These are phyloP conservation scores for Aspergillus sergii DNA, from an alignment of 2,329 filamentous ascomycete species.

Conservation along the genomic window DNA sequence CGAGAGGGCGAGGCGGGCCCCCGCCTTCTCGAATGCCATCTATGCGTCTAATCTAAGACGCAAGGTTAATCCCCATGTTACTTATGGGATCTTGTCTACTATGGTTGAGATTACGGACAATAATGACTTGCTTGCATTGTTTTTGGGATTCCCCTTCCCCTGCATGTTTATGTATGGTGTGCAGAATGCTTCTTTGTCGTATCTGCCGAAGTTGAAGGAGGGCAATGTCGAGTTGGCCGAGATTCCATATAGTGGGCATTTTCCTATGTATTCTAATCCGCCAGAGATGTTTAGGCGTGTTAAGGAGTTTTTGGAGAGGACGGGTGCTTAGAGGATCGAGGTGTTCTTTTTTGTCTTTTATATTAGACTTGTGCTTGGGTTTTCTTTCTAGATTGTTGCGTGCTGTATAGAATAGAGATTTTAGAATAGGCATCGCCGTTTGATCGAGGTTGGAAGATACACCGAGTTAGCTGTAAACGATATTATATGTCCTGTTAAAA, in stretches of 20 bases:
- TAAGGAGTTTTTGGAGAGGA: slow-evolving; percentile 16
- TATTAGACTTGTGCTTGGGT: no score
- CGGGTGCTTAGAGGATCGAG: neutral
- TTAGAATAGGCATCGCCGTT: neutral
- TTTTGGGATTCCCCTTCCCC: slow-evolving; percentile 18
- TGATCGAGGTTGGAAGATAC: no score
- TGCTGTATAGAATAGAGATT: neutral
- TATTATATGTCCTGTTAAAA: no score
- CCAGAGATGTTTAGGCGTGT: slow-evolving; percentile 28
- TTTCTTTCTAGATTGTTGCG: no score
- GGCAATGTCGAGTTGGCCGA: slow-evolving; percentile 25
- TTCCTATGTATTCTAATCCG: slow-evolving; percentile 33
- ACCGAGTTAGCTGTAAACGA: no score
- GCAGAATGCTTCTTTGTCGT: slow-evolving; percentile 22
- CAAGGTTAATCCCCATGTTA: slow-evolving; percentile 20
- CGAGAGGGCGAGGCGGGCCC: slow-evolving; percentile 14
- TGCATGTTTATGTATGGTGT: slow-evolving; percentile 30
- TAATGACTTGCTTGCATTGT: slow-evolving; percentile 22
- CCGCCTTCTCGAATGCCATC: slow-evolving; percentile 18
- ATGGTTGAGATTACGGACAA: slow-evolving; percentile 28
- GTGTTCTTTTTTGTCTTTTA: neutral
- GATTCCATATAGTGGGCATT: slow-evolving; percentile 26
- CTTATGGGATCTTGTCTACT: slow-evolving; percentile 26
- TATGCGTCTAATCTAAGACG: slow-evolving; percentile 24
- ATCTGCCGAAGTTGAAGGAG: slow-evolving; percentile 19